A percentile compares a stretch with the other conserved stretches of the same genome.
Conservation (phyloP, 1,284 basidiomycete species). For the Papiliotrema laurentii region DNA sequence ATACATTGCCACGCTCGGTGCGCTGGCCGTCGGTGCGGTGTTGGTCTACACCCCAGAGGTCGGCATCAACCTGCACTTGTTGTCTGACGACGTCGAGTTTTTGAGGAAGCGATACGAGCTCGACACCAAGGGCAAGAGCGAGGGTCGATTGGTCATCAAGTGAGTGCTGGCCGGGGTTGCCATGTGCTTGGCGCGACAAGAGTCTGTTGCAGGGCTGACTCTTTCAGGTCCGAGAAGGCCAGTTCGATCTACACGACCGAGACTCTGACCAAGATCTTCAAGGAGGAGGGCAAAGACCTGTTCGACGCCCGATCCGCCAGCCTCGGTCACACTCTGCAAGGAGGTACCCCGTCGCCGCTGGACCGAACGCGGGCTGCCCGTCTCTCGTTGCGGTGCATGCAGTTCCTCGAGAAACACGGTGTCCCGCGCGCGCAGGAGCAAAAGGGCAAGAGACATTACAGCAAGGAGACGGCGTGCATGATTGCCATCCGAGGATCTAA, state of each 20-base stretch:
- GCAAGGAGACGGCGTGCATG: conserved; percentile 64
- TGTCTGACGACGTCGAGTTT: conserved; percentile 83
- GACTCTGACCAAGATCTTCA: conserved; percentile 87
- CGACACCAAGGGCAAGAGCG: conserved; percentile 82
- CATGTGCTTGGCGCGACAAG: too few relatives aligned
- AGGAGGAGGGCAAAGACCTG: conserved; percentile 83
- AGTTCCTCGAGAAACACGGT: conserved; percentile 84
- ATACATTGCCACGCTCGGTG: conserved; percentile 92
- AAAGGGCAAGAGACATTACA: conserved; percentile 19
- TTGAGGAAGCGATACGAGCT: conserved; percentile 79
- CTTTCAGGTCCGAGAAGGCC: conserved; percentile 71
- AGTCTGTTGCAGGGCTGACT: neutral
- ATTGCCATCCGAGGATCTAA: conserved; percentile 82
- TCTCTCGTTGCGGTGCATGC: conserved; percentile 85
- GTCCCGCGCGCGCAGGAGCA: conserved; percentile 37
- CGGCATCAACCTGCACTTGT: conserved; percentile 75
- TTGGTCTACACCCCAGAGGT: conserved; percentile 91
- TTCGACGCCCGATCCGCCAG: conserved; percentile 93
- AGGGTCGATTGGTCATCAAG: conserved; percentile 89
- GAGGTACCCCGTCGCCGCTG: conserved; percentile 87
- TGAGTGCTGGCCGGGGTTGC: conserved; percentile 43
- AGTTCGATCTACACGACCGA: conserved; percentile 88
- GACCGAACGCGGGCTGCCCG: conserved; percentile 89
- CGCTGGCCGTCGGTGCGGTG: conserved; percentile 86
- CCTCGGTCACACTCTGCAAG: conserved; percentile 94